These are phyloP conservation scores for Silybum marianum DNA, from an alignment of 129 eudicot species.

Conservation along the genomic window DNA sequence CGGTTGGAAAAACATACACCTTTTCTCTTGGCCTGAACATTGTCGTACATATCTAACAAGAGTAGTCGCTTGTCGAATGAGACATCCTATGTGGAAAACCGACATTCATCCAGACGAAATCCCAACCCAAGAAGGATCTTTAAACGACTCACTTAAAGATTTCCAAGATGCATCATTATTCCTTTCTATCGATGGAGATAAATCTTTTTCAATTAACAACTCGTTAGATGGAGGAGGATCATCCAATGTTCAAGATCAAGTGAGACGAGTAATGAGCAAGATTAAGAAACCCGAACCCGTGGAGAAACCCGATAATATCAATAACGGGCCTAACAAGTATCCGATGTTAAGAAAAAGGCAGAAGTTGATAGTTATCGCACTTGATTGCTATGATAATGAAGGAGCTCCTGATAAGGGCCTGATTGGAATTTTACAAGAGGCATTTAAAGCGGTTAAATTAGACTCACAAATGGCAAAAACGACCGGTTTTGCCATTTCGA, in stretches of 20 bases:
- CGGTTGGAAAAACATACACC: constrained; percentile 90
- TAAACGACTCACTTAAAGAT: constrained; percentile 76
- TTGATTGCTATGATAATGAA: constrained; percentile 74
- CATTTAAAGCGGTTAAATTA: constrained; percentile 49
- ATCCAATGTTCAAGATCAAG: constrained; percentile 74
- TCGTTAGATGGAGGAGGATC: constrained; percentile 49
- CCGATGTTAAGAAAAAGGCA: constrained; percentile 75
- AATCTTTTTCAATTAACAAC: constrained; percentile 50
- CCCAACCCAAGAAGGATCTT: constrained; percentile 54
- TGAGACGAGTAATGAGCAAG: constrained; percentile 66
- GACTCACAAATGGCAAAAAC: constrained; percentile 53
- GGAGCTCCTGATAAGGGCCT: constrained; percentile 70
- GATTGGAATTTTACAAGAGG: constrained; percentile 56
- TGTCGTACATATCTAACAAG: constrained; percentile 80
- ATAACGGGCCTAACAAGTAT: constrained; percentile 47
- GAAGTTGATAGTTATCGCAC: constrained; percentile 68
- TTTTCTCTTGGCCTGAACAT: constrained; percentile 94
- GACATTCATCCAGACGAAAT: constrained; percentile 75
- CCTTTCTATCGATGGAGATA: constrained; percentile 84
- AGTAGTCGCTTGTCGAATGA: constrained; percentile 85
- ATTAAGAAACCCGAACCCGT: constrained; percentile 46
- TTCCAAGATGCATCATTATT: constrained; percentile 81
- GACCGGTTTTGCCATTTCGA: constrained; percentile 69
- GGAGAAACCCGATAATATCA: constrained; percentile 14
- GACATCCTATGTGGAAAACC: constrained; percentile 89